These are phyloP conservation scores for Entophlyctis luteolus DNA, from an alignment of 192 early-diverging fungal species.

Conservation along the genomic window DNA sequence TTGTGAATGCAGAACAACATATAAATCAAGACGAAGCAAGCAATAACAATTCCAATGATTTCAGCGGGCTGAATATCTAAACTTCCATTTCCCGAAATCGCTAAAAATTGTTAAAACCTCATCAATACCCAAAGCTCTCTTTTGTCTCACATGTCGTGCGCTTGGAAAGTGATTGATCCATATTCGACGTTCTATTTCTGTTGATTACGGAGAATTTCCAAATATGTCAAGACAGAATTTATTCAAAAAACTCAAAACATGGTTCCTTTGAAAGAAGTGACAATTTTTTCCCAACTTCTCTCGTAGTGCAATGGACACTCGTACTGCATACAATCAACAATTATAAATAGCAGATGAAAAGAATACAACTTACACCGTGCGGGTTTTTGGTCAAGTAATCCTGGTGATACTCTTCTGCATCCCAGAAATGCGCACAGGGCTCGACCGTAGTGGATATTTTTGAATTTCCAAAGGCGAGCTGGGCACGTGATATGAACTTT, in stretches of 20 bases:
- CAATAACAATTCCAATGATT: too few relatives aligned
- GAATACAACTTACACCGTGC: conserved; percentile 52
- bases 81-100: too few relatives aligned
- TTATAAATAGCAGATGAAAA: background rate
- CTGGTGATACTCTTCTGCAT: conserved; percentile 51
- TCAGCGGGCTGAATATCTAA: too few relatives aligned
- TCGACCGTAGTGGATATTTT: conserved; percentile 65
- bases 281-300: conserved; percentile 46
- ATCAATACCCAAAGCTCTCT: too few relatives aligned
- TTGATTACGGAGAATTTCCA: too few relatives aligned
- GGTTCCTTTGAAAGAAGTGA: conserved; percentile 26
- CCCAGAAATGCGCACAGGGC: conserved; percentile 66
- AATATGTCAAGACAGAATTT: too few relatives aligned
- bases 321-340: background rate
- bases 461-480: conserved; percentile 40
- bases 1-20: too few relatives aligned
- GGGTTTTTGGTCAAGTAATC: conserved; percentile 74
- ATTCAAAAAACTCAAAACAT: background rate
- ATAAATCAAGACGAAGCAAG: too few relatives aligned
- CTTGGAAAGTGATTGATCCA: too few relatives aligned
- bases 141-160: too few relatives aligned
- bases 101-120: too few relatives aligned
- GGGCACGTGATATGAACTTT: conserved; percentile 60
- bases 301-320: conserved; percentile 59
- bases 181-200: too few relatives aligned